Conservation (phyloP, 2,329 filamentous ascomycete species). For the Apiospora saccharicola region DNA sequence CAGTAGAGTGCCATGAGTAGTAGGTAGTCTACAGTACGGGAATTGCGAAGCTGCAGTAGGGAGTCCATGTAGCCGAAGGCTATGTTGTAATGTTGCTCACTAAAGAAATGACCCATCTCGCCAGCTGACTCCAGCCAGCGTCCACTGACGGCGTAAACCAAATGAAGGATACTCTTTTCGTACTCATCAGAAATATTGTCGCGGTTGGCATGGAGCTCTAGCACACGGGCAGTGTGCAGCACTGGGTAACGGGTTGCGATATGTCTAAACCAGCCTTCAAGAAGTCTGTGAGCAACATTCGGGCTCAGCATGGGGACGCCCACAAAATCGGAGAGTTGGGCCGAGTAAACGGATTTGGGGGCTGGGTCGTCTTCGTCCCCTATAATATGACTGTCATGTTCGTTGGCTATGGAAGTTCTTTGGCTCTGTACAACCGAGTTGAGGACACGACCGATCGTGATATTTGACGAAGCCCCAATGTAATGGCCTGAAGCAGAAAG, state of each 20-base stretch:
- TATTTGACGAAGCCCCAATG: slow-evolving; percentile 41
- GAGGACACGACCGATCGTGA: slow-evolving; percentile 42
- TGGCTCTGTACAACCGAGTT: slow-evolving; percentile 41
- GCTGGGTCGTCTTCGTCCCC: slow-evolving; percentile 37
- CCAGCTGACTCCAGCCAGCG: slow-evolving; percentile 43
- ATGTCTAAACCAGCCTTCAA: slow-evolving; percentile 42
- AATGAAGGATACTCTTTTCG: slow-evolving; percentile 38
- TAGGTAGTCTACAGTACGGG: slow-evolving; percentile 40
- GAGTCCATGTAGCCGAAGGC: slow-evolving; percentile 40
- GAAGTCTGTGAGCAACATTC: slow-evolving; percentile 36
- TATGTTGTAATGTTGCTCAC: slow-evolving; percentile 40
- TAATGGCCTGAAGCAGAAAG: slow-evolving; percentile 41
- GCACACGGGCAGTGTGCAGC: slow-evolving; percentile 36
- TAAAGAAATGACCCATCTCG: slow-evolving; percentile 42
- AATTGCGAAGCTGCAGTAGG: slow-evolving; percentile 38
- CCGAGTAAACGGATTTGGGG: slow-evolving; percentile 40
- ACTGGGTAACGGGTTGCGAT: slow-evolving; percentile 41
- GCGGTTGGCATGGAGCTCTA: slow-evolving; percentile 39
- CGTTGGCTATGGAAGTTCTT: slow-evolving; percentile 28
- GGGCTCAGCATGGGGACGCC: slow-evolving; percentile 38
- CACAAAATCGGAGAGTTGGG: slow-evolving; percentile 34
- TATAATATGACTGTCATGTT: slow-evolving; percentile 20
- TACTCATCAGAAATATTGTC: slow-evolving; percentile 38
- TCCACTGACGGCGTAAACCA: slow-evolving; percentile 41
- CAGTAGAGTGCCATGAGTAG: slow-evolving; percentile 42